phyloP scores from a whole-genome alignment of 495 filamentous ascomycete species.

The Aspergillus homomorphus region DNA sequence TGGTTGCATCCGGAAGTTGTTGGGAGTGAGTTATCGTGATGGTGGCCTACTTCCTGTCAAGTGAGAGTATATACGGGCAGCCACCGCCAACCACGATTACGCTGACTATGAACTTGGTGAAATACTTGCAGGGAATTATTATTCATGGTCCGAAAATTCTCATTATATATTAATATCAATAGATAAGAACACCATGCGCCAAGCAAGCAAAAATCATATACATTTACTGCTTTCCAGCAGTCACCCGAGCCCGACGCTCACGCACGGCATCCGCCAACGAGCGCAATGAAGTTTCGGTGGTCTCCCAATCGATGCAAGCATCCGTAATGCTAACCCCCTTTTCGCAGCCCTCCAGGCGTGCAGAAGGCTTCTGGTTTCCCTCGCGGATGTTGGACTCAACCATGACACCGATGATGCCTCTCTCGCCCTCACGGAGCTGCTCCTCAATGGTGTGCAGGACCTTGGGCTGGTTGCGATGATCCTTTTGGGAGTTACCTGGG shows the following conservation, averaged over 20 bases:
- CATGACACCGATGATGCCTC: constrained; percentile 84
- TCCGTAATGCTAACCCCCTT: constrained; percentile 90
- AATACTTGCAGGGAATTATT: too few species aligned
- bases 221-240: constrained; percentile 8
- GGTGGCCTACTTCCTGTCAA: too few species aligned
- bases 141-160: background rate
- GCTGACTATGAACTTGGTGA: too few species aligned
- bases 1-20: too few species aligned
- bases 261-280: constrained; percentile 8
- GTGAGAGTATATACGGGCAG: too few species aligned
- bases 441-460: constrained; percentile 70
- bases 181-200: background rate
- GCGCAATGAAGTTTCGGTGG: constrained; percentile 43
- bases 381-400: constrained; percentile 89
- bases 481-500: constrained; percentile 42
- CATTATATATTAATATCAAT: background rate
- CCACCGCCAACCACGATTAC: too few species aligned
- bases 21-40: too few species aligned
- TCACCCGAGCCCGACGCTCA: constrained; percentile 5
- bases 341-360: constrained; percentile 69
- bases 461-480: constrained; percentile 73
- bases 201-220: background rate
- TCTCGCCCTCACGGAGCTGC: constrained; percentile 75
- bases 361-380: constrained; percentile 76
- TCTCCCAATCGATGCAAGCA: constrained; percentile 84